A percentile compares a stretch with the other conserved stretches of the same genome.
These are phyloP conservation scores for Backusella tuberculispora DNA, from an alignment of 192 early-diverging fungal species.

Conservation along the genomic window DNA sequence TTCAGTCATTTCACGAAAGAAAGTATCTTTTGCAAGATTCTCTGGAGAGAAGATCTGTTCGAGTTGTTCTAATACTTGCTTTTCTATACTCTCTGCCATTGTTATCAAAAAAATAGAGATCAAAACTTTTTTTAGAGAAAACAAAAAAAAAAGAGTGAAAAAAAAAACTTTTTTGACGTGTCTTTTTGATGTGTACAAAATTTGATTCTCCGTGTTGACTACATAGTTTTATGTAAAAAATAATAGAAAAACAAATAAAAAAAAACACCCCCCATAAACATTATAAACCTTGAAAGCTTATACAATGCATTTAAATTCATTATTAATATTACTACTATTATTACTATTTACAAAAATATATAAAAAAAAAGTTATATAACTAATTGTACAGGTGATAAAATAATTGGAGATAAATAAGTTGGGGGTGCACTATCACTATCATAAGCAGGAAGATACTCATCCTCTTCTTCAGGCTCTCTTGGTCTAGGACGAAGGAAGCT, in stretches of 20 bases:
- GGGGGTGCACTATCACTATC: conserved; percentile 4
- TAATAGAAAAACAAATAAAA: too few species aligned
- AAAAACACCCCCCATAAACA: too few species aligned
- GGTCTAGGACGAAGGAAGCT: conserved; percentile 2
- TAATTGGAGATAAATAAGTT: background rate
- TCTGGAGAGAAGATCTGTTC: conserved; percentile 30
- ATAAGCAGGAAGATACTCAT: conserved; percentile 2
- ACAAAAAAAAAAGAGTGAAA: conserved; percentile 1
- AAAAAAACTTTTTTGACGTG: conserved; percentile 10
- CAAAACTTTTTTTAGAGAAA: background rate
- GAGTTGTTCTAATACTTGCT: conserved; percentile 29
- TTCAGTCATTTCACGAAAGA: conserved; percentile 35
- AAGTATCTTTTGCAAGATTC: conserved; percentile 35
- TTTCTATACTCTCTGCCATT: background rate
- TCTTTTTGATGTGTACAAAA: background rate
- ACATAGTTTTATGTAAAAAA: too few species aligned
- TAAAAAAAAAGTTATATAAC: background rate
- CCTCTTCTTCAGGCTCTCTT: background rate
- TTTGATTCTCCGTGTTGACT: conserved; percentile 1
- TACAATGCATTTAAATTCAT: too few species aligned
- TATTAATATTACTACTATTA: too few species aligned
- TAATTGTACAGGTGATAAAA: background rate
- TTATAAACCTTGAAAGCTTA: too few species aligned
- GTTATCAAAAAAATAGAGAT: background rate
- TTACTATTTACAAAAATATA: conserved; percentile 12